Percentiles rank a stretch among this genome's conserved stretches.
These are phyloP conservation scores for Bathelium albidoporum DNA, from an alignment of 495 filamentous ascomycete genomes.

Conservation along the genomic window DNA sequence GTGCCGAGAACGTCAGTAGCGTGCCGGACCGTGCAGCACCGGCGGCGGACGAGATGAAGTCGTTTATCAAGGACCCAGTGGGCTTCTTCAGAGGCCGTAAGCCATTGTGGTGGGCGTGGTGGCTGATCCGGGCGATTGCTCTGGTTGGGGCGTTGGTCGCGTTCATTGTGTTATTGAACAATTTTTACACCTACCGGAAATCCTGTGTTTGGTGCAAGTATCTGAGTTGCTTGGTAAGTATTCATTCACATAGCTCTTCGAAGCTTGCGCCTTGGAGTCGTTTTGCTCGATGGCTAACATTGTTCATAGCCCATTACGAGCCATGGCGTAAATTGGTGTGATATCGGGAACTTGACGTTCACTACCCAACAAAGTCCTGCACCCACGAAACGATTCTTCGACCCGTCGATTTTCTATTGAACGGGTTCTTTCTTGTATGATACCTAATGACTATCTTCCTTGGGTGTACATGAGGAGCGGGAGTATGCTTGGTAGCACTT, in stretches of 20 bases:
- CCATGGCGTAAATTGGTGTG: slow-evolving; percentile 20
- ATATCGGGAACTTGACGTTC: slow-evolving; percentile 20
- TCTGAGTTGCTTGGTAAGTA: slow-evolving; percentile 79
- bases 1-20: slow-evolving; percentile 20
- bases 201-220: slow-evolving; percentile 87
- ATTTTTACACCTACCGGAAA: slow-evolving; percentile 73
- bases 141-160: slow-evolving; percentile 66
- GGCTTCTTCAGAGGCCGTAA: slow-evolving; percentile 87
- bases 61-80: slow-evolving; percentile 58
- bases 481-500: not conserved
- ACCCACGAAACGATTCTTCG: not conserved
- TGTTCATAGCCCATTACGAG: slow-evolving; percentile 14
- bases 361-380: not conserved
- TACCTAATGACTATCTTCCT: not conserved
- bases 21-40: not conserved
- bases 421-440: too few species aligned
- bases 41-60: slow-evolving; percentile 28
- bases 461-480: not conserved
- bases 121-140: slow-evolving; percentile 74
- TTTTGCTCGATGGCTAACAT: slow-evolving; percentile 3
- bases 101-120: slow-evolving; percentile 95
- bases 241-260: slow-evolving; percentile 1
- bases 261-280: not conserved
- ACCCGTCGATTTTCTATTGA: not conserved
- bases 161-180: slow-evolving; percentile 74